Base-by-base conservation (phyloP, 2,329 filamentous ascomycete species). In the Colletotrichum tropicale region DNA sequence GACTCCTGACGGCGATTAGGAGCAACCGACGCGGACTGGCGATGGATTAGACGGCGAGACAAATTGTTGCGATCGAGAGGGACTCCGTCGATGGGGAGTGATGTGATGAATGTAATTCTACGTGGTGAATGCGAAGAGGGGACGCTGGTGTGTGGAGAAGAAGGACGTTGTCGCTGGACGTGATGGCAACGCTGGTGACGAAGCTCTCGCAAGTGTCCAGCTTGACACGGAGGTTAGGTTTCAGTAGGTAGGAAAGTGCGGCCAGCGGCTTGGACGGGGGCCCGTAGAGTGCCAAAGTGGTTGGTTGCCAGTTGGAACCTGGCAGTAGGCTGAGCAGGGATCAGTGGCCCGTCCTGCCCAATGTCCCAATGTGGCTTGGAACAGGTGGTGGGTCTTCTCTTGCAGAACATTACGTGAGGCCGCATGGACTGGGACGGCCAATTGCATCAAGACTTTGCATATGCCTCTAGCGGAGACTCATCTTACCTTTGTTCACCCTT, bases 191-290 rank as follows among this genome's bases (percentile, higher is more conserved):
- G 56, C 56, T 74, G 77, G 77, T 78, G 77, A 78, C 76, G 77
- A 78, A 74, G 77, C 77, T 75, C 77, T 74, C 77, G 36, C 68
- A 52, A 76, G 74, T 77, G 77, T 72, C 71, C 71, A 77, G 76
- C 76, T 78, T 77, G 76, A 76, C 70, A 76, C 74, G 74, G 66
- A 70, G 74, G 74, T 76, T 75, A 70, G 74, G 74, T 76, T 75
- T 76, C 74, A 76, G 74, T 58, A 71, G 66, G 74, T 58, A 71
- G 66, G 74, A 76, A 75, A 62, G 71, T 75, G 66, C 71, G 71
- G 71, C 74, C 74, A 70, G 71, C 74, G 71, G 66, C 61, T 76
- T 75, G 74, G 38, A 76, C 60, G 71, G 70, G 74, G 64, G 70
- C 38, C 58, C 28, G 30, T 61, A 61, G 28, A 48, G 43, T 60